Evolutionary conservation across 2,329 filamentous ascomycete species (phyloP), one percentile per base, ranked within the genome.

Genomic region (Monilinia vaccinii-corymbosi): DNA sequence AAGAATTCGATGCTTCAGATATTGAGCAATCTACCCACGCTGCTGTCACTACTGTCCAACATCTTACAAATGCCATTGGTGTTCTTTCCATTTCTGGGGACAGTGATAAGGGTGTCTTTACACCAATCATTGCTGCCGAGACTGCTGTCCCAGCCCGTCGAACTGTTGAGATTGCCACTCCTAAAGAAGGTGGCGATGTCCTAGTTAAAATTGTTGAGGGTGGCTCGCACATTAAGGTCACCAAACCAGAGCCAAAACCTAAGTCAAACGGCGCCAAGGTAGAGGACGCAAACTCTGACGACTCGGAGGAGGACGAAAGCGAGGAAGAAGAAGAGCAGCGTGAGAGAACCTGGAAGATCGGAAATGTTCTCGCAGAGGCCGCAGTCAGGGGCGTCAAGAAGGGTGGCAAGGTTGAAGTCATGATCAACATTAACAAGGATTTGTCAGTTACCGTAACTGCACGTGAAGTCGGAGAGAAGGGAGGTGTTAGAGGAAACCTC

Each of bases 11-110:
- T 70, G 81, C 85, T 67, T 86, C 91, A 66, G 93, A 97, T 72
- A 95, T 99, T 68, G 89, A 95, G 73, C 92, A 97, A 80, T 96
- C 90, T 64, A 96, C 91, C 51, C 93, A 99, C 79, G 87, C 94
- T 56, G 90, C 91, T 72, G 91, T 99, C 65, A 97, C 93, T 38
- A 93, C 92, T 18, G 91, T 95, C 56, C 91, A 91, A 69, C 94
- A 99, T 78, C 86, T 96, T 64, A 81, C 84, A 68, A 88, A 92
- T 72, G 89, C 93, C 64, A 89, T 99, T 64, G 94, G 94, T 73
- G 88, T 97, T 57, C 81, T 96, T 64, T 83, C 86, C 67, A 77
- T 83, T 61, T 78, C 78, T 16, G 80, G 77, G 45, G 79, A 85
- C 52, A 80, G 80, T 52, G 76, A 76, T 47, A 79, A 83, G 61